Conservation (phyloP, 2,329 filamentous ascomycete species). For the Xylariales sp. region DNA sequence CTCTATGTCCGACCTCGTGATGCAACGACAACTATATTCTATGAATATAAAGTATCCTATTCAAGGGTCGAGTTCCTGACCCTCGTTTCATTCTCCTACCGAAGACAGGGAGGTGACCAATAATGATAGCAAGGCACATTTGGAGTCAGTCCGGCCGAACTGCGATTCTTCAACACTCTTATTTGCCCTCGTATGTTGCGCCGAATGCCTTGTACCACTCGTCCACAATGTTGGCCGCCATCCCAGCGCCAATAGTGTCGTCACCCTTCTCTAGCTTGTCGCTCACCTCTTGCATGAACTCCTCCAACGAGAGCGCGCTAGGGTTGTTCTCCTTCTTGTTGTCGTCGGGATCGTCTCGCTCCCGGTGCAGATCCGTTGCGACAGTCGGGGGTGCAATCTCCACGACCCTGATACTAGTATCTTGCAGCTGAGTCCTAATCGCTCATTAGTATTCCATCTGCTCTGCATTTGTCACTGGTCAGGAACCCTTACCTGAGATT, state of each 20-base stretch:
- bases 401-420: conserved; percentile 41
- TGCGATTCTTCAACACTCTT: no score
- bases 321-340: conserved; percentile 54
- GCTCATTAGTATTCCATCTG: neutral
- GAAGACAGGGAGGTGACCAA: no score
- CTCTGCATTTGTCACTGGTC: neutral
- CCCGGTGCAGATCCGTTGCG: conserved; percentile 49
- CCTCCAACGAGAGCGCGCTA: conserved; percentile 41
- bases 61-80: no score
- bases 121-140: no score
- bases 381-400: conserved; percentile 54
- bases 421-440: conserved; percentile 36
- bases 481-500: conserved; percentile 34
- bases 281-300: conserved; percentile 47
- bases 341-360: conserved; percentile 50
- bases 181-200: conserved; percentile 12
- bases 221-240: conserved; percentile 33
- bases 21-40: no score
- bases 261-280: conserved; percentile 40
- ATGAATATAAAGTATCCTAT: no score
- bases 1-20: no score
- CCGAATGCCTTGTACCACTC: conserved; percentile 40
- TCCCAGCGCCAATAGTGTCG: conserved; percentile 44
- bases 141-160: no score
- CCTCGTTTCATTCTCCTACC: no score